Evolutionary conservation across 1,139 yeast species (phyloP).

Genomic region (Geotrichum citri-aurantii): DNA sequence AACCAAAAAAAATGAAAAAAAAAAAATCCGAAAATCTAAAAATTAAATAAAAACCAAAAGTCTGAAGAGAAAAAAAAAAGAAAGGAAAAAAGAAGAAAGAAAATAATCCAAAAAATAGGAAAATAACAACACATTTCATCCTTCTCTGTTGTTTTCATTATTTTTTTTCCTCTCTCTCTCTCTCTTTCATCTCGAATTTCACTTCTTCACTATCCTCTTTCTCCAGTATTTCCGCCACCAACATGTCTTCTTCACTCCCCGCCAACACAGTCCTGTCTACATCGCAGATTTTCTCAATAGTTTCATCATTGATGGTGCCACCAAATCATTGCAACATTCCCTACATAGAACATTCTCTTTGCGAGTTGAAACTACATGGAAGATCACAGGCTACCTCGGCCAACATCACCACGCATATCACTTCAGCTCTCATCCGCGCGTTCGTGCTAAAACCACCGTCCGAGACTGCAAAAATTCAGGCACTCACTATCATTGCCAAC

Average conservation of each 20-base stretch:
- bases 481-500: constrained; percentile 27
- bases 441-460: constrained; percentile 5
- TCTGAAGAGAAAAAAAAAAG: background rate
- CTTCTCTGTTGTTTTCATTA: background rate
- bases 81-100: background rate
- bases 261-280: background rate
- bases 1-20: background rate
- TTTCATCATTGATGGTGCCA: background rate
- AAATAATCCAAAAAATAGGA: background rate
- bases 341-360: constrained; percentile 1
- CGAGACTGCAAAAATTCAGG: constrained; percentile 19
- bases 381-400: constrained; percentile 4
- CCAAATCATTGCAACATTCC: background rate
- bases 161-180: background rate
- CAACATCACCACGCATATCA: background rate
- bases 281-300: background rate
- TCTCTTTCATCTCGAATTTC: no score
- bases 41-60: background rate
- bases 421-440: constrained; percentile 1
- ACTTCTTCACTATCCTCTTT: background rate
- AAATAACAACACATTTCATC: background rate
- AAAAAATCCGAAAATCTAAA: background rate
- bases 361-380: constrained; percentile 9
- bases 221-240: background rate
- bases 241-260: background rate